Conservation (phyloP, 75 land plant genomes). For the Pinus albicaulis region DNA sequence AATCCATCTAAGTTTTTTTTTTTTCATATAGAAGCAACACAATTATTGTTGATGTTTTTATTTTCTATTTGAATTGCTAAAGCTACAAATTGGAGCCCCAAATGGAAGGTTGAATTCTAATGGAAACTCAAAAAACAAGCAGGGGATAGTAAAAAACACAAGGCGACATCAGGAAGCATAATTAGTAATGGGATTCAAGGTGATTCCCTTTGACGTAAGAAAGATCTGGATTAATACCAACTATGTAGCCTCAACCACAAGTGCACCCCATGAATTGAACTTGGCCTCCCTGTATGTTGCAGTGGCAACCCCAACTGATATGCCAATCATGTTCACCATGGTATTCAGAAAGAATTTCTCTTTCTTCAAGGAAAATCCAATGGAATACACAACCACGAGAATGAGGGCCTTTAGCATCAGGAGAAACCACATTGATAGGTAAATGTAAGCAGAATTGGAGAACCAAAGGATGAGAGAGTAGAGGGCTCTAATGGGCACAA, state of each 20-base stretch:
- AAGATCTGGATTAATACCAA: conserved; percentile 85
- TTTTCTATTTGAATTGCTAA: too few relatives aligned
- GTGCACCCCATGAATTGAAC: conserved; percentile 67
- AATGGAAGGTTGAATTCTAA: conserved; percentile 39
- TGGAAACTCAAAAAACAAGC: conserved; percentile 80
- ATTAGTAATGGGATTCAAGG: conserved; percentile 89
- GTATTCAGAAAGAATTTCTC: conserved; percentile 50
- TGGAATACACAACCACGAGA: conserved; percentile 88
- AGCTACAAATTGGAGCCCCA: too few relatives aligned
- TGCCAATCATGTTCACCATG: conserved; percentile 77
- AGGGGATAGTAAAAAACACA: conserved; percentile 71
- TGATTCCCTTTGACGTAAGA: conserved; percentile 81
- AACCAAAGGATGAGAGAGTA: conserved; percentile 85
- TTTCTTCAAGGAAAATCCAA: conserved; percentile 63
- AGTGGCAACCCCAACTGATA: conserved; percentile 75
- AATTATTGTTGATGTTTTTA: too few relatives aligned
- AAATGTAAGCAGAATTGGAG: conserved; percentile 92
- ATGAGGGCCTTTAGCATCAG: conserved; percentile 98
- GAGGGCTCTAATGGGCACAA: conserved; percentile 89
- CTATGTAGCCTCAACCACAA: conserved; percentile 78
- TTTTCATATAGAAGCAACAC: too few relatives aligned
- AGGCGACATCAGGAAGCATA: conserved; percentile 87
- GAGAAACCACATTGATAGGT: conserved; percentile 88
- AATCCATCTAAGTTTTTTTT: too few relatives aligned
- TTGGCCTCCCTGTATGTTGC: conserved; percentile 91